These are phyloP conservation scores for Brassica rapa DNA, from an alignment of 345 rosid genomes.

Conservation along the genomic window DNA sequence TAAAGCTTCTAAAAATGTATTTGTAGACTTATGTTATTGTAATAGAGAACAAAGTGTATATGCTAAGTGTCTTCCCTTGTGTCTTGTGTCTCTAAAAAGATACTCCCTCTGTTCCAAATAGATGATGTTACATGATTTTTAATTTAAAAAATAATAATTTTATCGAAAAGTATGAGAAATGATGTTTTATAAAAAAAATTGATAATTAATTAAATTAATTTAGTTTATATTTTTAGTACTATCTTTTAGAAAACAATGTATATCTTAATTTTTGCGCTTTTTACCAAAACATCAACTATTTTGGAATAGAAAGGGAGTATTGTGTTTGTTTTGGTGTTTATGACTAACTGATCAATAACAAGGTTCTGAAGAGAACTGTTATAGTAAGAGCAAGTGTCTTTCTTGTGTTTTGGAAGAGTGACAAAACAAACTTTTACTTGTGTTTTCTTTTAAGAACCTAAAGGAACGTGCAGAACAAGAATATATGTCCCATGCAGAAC, in stretches of 20 bases:
- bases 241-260: too few relatives aligned
- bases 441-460: conserved; percentile 28
- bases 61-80: conserved; percentile 15
- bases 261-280: too few relatives aligned
- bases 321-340: neutral
- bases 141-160: too few relatives aligned
- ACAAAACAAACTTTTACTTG: conserved; percentile 16
- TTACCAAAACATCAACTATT: too few relatives aligned
- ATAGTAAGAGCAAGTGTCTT: too few relatives aligned
- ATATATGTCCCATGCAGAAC: conserved; percentile 59
- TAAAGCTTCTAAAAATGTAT: neutral
- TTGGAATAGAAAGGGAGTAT: neutral
- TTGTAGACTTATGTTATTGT: conserved; percentile 26
- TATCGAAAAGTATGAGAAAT: too few relatives aligned
- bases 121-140: too few relatives aligned
- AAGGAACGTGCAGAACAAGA: conserved; percentile 38
- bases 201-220: too few relatives aligned
- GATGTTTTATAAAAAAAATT: too few relatives aligned
- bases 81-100: neutral
- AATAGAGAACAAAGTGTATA: conserved; percentile 18
- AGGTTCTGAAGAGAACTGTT: too few relatives aligned
- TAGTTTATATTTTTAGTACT: too few relatives aligned
- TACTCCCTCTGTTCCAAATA: too few relatives aligned
- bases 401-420: conserved; percentile 15
- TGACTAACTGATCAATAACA: neutral